These are phyloP conservation scores for Tubosaeta sp. DNA, from an alignment of 768 basidiomycete genomes.

Conservation along the genomic window DNA sequence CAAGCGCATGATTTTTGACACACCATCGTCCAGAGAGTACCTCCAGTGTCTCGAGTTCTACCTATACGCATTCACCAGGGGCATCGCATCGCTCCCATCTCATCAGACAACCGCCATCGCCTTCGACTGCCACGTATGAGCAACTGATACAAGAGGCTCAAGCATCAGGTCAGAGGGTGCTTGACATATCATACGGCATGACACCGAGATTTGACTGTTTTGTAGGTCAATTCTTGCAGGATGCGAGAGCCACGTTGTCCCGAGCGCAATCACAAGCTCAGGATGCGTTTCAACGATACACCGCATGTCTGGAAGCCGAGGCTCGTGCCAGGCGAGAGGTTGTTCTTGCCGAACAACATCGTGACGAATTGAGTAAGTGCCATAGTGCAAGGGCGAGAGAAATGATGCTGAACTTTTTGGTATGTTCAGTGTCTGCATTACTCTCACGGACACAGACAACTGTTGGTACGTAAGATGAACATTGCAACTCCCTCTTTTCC, in stretches of 20 bases:
- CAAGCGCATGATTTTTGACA: constrained; percentile 3
- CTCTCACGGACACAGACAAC: constrained; percentile 34
- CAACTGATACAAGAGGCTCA: constrained; percentile 55
- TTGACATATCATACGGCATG: constrained; percentile 4
- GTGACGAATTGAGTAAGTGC: constrained; percentile 53
- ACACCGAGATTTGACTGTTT: constrained; percentile 7
- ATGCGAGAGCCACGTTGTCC: constrained; percentile 53
- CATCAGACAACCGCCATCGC: constrained; percentile 48
- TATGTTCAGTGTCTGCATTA: constrained; percentile 28
- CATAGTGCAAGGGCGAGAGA: constrained; percentile 10
- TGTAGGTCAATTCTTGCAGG: constrained; percentile 56
- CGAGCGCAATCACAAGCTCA: constrained; percentile 70
- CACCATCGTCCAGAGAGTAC: constrained; percentile 18
- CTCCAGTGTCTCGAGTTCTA: constrained; percentile 30
- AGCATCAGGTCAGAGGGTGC: constrained; percentile 48
- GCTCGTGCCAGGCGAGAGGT: constrained; percentile 63
- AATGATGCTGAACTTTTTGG: constrained; percentile 13
- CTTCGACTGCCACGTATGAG: constrained; percentile 47
- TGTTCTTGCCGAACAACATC: constrained; percentile 58
- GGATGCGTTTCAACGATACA: constrained; percentile 67
- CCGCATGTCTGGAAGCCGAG: constrained; percentile 63
- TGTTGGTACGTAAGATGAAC: constrained; percentile 27
- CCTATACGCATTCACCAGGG: constrained; percentile 29
- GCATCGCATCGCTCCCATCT: constrained; percentile 30
- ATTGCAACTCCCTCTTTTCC: constrained; percentile 5